Base-by-base conservation (phyloP, 371 early-diverging fungal species). In the Gilbertella persicaria region DNA sequence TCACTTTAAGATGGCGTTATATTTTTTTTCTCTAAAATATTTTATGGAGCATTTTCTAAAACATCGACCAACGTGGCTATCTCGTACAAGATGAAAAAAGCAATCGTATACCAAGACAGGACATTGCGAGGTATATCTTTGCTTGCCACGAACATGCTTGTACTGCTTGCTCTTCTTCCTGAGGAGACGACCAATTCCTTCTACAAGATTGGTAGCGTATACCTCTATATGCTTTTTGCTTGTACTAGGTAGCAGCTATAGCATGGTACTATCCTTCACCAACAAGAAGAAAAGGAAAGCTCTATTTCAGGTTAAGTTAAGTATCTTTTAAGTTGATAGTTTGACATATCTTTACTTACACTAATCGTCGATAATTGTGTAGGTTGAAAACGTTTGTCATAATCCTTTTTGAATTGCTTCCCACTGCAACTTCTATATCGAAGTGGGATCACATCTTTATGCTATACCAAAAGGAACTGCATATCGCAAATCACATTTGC, bases 301-400 rank as follows among this genome's bases (percentile, higher is more conserved):
- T n/a, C n/a, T n/a, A n/a, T n/a, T n/a, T n/a, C n/a, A n/a, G n/a
- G 4, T 36, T 9, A 36, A 36, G 36, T 5, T 5, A 36, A 36
- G 36, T 36, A 36, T 36, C 36, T 45, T 45, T 12, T 30, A 47
- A 36, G 36, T 47, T 47, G 37, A 9, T 47, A 36, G 23, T 21
- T 47, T 47, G 47, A 36, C 36, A 47, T 36, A 47, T 23, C 36
- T 36, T 47, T 25, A 36, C 20, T 47, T 36, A 14, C 24, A 14
- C 21, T 33, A 44, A 26, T 44, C 26, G 44, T 25, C 28, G 26
- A 47, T 47, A 36, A 35, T 23, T 47, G 33, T 47, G 3, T 47
- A 47, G 47, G 36, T 23, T 47, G 13, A 20, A 36, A 47, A 36
- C 24, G 36, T 47, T 7, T 13, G 26, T 24, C 24, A 33, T 13